Evolutionary conservation across 1,284 basidiomycete genomes (phyloP), one percentile per base, ranked within the genome.

Genomic region (Fomitopsis schrenkii): DNA sequence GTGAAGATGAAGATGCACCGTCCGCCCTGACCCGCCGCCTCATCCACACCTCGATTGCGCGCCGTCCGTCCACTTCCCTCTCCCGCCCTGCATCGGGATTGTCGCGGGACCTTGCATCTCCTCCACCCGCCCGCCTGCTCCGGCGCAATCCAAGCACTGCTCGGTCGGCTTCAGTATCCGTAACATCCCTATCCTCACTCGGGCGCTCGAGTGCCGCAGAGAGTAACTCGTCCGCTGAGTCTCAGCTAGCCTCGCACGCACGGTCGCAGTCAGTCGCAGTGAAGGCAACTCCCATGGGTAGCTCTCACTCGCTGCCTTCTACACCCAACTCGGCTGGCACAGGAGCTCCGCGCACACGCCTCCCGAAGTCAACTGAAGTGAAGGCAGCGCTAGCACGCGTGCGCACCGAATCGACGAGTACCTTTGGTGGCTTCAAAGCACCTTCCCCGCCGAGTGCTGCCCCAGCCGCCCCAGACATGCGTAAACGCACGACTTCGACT

Each of bases 1-100:
- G 88, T 63, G 90, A 93, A 76, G 91, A 93, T 71, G 91, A 93
- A 76, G 87, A 90, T 63, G 89, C 90, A 0, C 91, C 90, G 1
- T 90, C 88, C 0, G 80, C 85, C 7, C 80, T 92, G 19, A 91
- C 89, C 0, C 80, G 83, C 9, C 84, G 87, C 5, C 75, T 91
- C 14, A 90, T 88, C 9, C 74, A 76, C 0, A 80, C 84, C 42
- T 81, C 83, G 56, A 75, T 88, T n/a, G 77, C 83, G 0, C 76
- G 81, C 0, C 76, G 74, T 12, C 63, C 73, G 7, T 78, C 64
- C 30, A 41, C 63, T 7, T 41, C 61, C 0, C 30, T 58, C 12
- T 59, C 68, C 4, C 63, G 66, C 12, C 65, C 65, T 10, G 63
- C 63, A 4, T 67, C 69, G 38, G 58, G 66, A 57, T 57, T 68